Evolutionary conservation across 805 yeast genomes (phyloP).

Genomic region (Kluyveromyces nonfermentans): DNA sequence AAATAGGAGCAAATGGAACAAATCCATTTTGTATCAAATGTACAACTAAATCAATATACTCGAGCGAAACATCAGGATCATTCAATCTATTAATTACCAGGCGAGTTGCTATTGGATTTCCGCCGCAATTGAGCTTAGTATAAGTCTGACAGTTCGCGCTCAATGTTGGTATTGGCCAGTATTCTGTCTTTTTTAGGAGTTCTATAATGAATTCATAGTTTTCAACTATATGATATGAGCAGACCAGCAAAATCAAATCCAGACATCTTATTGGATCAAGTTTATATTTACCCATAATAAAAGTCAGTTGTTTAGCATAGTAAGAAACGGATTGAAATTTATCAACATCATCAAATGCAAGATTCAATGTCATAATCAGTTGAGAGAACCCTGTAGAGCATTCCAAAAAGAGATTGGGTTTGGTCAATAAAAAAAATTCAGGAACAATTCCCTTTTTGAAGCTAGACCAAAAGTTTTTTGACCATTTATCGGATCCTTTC

Average conservation of each 20-base stretch:
- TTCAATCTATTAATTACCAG: slow-evolving; percentile 40
- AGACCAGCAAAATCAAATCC: slow-evolving; percentile 50
- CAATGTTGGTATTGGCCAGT: slow-evolving; percentile 49
- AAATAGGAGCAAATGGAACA: slow-evolving; percentile 53
- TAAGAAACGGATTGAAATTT: slow-evolving; percentile 34
- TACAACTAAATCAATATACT: slow-evolving; percentile 39
- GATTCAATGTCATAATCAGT: slow-evolving; percentile 40
- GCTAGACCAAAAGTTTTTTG: slow-evolving; percentile 2
- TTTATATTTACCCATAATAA: slow-evolving; percentile 62
- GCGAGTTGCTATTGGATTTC: slow-evolving; percentile 46
- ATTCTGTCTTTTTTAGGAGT: slow-evolving; percentile 44
- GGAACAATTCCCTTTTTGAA: slow-evolving; percentile 3
- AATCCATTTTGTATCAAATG: slow-evolving; percentile 58
- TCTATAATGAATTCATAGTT: slow-evolving; percentile 39
- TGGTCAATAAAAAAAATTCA: neutral
- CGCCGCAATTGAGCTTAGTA: slow-evolving; percentile 37
- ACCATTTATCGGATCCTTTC: slow-evolving; percentile 2
- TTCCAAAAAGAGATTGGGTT: slow-evolving; percentile 44
- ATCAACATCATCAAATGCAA: slow-evolving; percentile 35
- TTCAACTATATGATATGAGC: slow-evolving; percentile 35
- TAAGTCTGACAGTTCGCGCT: slow-evolving; percentile 28
- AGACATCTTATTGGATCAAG: slow-evolving; percentile 66
- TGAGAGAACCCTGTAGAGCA: slow-evolving; percentile 72
- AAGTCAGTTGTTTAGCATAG: slow-evolving; percentile 40
- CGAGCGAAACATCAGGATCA: slow-evolving; percentile 7